Percentiles rank a stretch among this genome's conserved stretches.
Evolutionary conservation across 345 rosid species (phyloP).

Genomic region (Gossypium ekmanianum): DNA sequence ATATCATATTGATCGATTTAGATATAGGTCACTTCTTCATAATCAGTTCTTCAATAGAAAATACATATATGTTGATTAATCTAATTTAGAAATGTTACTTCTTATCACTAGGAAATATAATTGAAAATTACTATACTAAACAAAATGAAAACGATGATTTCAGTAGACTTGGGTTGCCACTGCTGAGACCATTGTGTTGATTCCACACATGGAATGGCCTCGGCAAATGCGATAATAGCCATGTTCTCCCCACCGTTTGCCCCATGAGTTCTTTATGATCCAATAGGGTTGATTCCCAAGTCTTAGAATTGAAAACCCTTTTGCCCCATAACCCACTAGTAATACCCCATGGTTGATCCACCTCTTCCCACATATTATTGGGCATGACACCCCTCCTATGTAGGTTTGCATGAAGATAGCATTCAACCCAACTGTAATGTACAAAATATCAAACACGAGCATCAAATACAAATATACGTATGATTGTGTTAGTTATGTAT

Average conservation of each 20-base stretch:
- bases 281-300: constrained; percentile 66
- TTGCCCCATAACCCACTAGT: constrained; percentile 69
- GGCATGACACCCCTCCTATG: constrained; percentile 90
- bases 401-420: constrained; percentile 87
- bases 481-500: too few relatives aligned
- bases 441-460: too few relatives aligned
- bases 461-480: too few relatives aligned
- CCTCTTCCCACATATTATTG: constrained; percentile 70
- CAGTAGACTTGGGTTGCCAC: constrained; percentile 45
- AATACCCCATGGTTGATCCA: constrained; percentile 72
- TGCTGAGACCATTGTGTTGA: constrained; percentile 83
- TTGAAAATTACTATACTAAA: not conserved
- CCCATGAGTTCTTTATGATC: constrained; percentile 94
- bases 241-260: constrained; percentile 71
- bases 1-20: too few relatives aligned
- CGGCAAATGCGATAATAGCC: constrained; percentile 81
- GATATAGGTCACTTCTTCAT: too few relatives aligned
- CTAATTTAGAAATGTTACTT: too few relatives aligned
- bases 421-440: constrained; percentile 61
- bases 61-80: too few relatives aligned
- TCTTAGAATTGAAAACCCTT: constrained; percentile 74
- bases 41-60: too few relatives aligned
- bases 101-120: too few relatives aligned
- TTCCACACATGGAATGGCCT: constrained; percentile 71
- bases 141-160: not conserved